Evolutionary conservation across 1,139 yeast genomes (phyloP).

Genomic region (Pneumocystis jirovecii): DNA sequence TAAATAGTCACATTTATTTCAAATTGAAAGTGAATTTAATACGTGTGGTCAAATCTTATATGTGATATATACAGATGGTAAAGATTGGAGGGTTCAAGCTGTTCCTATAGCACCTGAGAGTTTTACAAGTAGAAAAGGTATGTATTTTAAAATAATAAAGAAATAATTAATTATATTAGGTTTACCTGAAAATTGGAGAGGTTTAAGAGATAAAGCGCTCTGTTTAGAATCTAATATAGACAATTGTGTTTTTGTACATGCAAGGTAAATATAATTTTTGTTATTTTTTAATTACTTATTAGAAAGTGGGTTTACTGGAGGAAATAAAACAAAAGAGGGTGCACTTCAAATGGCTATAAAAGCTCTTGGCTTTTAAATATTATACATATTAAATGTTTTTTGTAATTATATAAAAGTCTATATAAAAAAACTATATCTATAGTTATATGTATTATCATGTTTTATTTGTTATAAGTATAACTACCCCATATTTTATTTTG

Average conservation of each 20-base stretch:
- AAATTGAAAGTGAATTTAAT: conserved; percentile 48
- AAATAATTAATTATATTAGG: neutral
- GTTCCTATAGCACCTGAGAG: conserved; percentile 62
- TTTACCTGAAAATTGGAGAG: conserved; percentile 84
- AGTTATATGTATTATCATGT: neutral
- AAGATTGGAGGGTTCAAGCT: conserved; percentile 80
- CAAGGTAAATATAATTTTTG: conserved; percentile 21
- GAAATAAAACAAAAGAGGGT: conserved; percentile 66
- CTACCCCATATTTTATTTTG: neutral
- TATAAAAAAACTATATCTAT: neutral
- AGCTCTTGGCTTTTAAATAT: conserved; percentile 26
- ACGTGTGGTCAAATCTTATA: conserved; percentile 48
- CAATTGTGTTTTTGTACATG: conserved; percentile 84
- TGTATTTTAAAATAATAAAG: neutral
- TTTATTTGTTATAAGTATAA: neutral
- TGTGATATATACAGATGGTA: conserved; percentile 63
- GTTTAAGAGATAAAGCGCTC: conserved; percentile 74
- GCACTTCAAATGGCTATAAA: conserved; percentile 61
- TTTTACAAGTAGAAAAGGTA: conserved; percentile 53
- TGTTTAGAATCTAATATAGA: conserved; percentile 58
- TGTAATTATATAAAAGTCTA: neutral
- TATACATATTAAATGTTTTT: conserved; percentile 1
- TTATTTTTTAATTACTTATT: neutral
- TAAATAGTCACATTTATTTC: conserved; percentile 35
- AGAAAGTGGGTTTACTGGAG: conserved; percentile 85